Evolutionary conservation across 2,329 filamentous ascomycete genomes (phyloP), one percentile per base, ranked within the genome.

Genomic region (Aspergillus tubingensis): DNA sequence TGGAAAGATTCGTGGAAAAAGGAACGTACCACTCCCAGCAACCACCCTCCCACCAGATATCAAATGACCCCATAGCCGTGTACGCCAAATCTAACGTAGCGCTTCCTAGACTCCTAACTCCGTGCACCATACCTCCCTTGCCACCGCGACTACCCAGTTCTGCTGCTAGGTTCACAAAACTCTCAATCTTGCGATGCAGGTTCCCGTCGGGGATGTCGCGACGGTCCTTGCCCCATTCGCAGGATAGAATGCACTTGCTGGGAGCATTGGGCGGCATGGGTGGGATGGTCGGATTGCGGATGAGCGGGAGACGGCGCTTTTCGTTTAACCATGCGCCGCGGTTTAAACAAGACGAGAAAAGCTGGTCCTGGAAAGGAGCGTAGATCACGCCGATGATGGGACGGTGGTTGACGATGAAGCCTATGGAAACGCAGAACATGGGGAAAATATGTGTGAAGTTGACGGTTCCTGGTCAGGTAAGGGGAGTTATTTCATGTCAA

Each of bases 21-120:
- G 19, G 23, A 44, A 73, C 81, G 65, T 68, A 88, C 87, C 90
- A 92, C 75, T 92, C 90, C 89, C 89, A 91, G 69, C 89, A 91
- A 0, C 89, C 89, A 3, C 89, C 90, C 71, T 92, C 89, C 89
- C 89, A 92, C 89, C 90, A 92, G 10, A 92, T 91, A 74, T 92
- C 90, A 65, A 92, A 88, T 0, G 86, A 81, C 0, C 90, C 90
- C 83, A 90, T 90, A 11, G 90, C 90, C 8, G 86, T 85, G 72
- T 92, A 92, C 0, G 89, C 89, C 52, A 92, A 75, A 73, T 92
- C 90, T 57, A 92, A 71, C 1, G 90, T 91, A 8, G 90, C 90
- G 69, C 88, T 89, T 3, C 89, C 89, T 59, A 92, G 72, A 72
- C 88, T 90, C 62, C 90, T 78, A 49, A 92, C 81, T 0, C 90